Evolutionary conservation across 257 asterid species (phyloP), one percentile per base, ranked within the genome.

Genomic region (Schizonepeta tenuifolia): DNA sequence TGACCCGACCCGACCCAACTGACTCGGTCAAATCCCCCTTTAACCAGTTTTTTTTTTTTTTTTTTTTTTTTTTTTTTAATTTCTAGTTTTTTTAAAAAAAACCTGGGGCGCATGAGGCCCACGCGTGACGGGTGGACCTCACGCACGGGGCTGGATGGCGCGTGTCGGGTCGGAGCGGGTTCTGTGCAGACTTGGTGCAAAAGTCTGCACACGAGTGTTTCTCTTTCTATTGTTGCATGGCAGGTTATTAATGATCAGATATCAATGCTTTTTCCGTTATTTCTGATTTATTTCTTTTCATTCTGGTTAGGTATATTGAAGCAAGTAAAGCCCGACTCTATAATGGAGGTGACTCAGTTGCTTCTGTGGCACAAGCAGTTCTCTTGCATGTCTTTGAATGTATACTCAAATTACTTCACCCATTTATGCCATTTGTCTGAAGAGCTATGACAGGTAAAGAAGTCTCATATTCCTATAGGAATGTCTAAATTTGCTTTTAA

Each of bases 361-460:
- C 88, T 68, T 79, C 81, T 65, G 85, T 88, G 67, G 81, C 97
- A 65, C 97, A 88, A 79, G 91, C 93, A 22, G 95, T 89, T 79
- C 92, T 94, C 67, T 78, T 94, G 64, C 87, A 94, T 71, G 96
- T 88, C 73, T 94, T 88, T 57, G 94, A 77, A 73, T 91, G 83
- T 78, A 82, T 88, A 65, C 84, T 94, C 58, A 94, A 94, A 79
- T 70, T 94, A 79, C 89, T 94, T 61, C 99, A 94, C 82, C 99
- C 97, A 0, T 91, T 94, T 81, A 94, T 94, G 99, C 99, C 99
- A 58, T 94, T 89, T 75, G 99, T 94, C 99, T 9, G 99, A 94
- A 78, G 96, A 86, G 82, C 95, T 91, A 70, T 94, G 99, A 97
- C 99, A 91, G 97, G 99, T 94, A 87, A 74, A 59, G 20, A 44